Base-by-base conservation (phyloP, 768 basidiomycete genomes). In the Pleurotus salmoneostramineus region DNA sequence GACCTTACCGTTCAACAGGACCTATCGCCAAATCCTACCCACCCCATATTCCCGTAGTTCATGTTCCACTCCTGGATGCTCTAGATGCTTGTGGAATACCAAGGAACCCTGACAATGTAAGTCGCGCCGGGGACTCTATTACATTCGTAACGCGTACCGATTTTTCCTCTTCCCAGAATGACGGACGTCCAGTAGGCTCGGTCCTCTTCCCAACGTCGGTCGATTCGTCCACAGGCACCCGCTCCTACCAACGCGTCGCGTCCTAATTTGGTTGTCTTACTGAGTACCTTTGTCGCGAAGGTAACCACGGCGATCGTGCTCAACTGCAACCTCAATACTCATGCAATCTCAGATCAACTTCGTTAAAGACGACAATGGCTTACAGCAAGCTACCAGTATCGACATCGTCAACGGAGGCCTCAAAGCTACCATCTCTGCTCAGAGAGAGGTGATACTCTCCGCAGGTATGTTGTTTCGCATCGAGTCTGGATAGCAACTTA, bases 151-250 rank as follows among this genome's bases (percentile, higher is more conserved):
- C n/a, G 37, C n/a, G 37, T 40, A 10, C 37, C 37, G 10, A n/a
- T 40, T 8, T 8, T 40, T n/a, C 8, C 37, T 40, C 37, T 10
- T 31, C 31, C 6, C 49, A 63, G 62, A 43, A 35, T 8, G 48
- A 57, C 42, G 62, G 62, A n/a, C 40, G 10, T 17, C 50, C 54
- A 11, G 52, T 55, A 12, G 63, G 63, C 1, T 45, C 49, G n/a
- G 46, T 47, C n/a, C 58, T 46, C 12, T 52, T 46, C 32, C 48
- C 52, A 27, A 45, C 56, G 12, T 55, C 59, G 5, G 52, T 71
- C 8, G 67, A 71, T 50, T 61, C 66, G 3, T 50, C 44, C 6
- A 66, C 61, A 3, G 57, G 60, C 5, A 68, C 62, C 27, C 65
- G 72, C 0, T 66, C 65, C 11, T 70, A 71, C 52, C 15, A 55